phyloP scores from a whole-genome alignment of 176 grass and related monocot genomes.

The Raddia distichophylla region DNA sequence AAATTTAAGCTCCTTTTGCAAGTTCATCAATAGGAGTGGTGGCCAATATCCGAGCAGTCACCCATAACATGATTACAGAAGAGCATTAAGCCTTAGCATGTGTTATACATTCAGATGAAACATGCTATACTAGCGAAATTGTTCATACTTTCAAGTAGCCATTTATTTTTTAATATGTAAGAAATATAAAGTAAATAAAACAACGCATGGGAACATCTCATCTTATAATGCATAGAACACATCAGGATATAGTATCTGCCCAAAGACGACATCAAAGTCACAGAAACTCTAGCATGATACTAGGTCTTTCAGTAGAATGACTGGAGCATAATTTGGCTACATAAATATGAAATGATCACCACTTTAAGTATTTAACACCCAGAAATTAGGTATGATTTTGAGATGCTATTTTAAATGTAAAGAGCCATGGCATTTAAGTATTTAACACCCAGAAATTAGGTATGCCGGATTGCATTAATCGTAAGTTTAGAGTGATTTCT shows the following conservation, averaged over 20 bases:
- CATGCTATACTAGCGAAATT: not conserved
- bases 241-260: not conserved
- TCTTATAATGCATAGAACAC: not conserved
- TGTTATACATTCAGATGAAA: not conserved
- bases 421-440: not conserved
- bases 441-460: not conserved
- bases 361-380: no score
- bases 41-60: constrained; percentile 21
- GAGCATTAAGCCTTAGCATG: not conserved
- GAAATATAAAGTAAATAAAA: constrained; percentile 4
- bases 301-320: not conserved
- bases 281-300: not conserved
- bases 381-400: no score
- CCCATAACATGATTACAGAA: constrained; percentile 1
- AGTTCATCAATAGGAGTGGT: constrained; percentile 38
- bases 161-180: not conserved
- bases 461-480: not conserved
- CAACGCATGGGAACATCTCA: not conserved
- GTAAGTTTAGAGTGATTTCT: not conserved
- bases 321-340: not conserved
- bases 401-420: not conserved
- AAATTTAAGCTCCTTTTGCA: constrained; percentile 37
- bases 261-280: not conserved
- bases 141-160: not conserved
- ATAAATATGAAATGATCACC: not conserved